Evolutionary conservation across 2,329 filamentous ascomycete species (phyloP).

Genomic region (Colletotrichum sansevieriae): DNA sequence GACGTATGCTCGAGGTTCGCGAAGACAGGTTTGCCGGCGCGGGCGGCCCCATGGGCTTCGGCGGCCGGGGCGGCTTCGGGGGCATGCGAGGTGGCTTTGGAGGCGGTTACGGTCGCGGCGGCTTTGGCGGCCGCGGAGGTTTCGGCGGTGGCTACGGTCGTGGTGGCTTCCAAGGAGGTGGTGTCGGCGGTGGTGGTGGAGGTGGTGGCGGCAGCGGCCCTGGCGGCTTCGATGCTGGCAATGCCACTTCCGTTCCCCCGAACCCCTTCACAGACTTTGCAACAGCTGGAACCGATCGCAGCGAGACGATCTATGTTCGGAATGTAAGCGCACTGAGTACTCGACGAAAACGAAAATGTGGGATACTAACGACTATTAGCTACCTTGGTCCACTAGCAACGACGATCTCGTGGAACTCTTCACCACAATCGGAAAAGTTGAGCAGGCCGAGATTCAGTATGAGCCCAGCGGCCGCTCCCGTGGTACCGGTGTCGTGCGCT

Average conservation of each 20-base stretch:
- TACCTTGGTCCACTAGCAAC: conserved; percentile 99
- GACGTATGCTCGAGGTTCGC: conserved; percentile 90
- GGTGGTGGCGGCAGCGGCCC: conserved; percentile 56
- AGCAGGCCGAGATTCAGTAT: conserved; percentile 99
- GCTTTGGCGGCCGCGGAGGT: conserved; percentile 58
- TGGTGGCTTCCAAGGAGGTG: conserved; percentile 56
- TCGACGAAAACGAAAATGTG: neutral
- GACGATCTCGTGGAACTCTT: conserved; percentile 97
- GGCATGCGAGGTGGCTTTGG: conserved; percentile 71
- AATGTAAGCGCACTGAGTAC: conserved; percentile 76
- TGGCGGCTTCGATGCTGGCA: conserved; percentile 61
- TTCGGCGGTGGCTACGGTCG: conserved; percentile 59
- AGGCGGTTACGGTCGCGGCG: conserved; percentile 62
- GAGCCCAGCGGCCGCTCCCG: conserved; percentile 95
- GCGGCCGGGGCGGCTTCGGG: conserved; percentile 70
- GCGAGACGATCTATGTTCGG: conserved; percentile 91
- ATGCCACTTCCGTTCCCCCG: conserved; percentile 68
- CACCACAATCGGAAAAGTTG: conserved; percentile 97
- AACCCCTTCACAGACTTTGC: conserved; percentile 97
- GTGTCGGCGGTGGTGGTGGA: conserved; percentile 43
- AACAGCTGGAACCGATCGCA: conserved; percentile 85
- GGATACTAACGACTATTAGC: conserved; percentile 62
- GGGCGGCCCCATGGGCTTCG: conserved; percentile 65
- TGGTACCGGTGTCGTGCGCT: conserved; percentile 96
- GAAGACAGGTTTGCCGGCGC: conserved; percentile 91